These are phyloP conservation scores for Cercospora sesami DNA, from an alignment of 2,329 filamentous ascomycete genomes.

Conservation along the genomic window DNA sequence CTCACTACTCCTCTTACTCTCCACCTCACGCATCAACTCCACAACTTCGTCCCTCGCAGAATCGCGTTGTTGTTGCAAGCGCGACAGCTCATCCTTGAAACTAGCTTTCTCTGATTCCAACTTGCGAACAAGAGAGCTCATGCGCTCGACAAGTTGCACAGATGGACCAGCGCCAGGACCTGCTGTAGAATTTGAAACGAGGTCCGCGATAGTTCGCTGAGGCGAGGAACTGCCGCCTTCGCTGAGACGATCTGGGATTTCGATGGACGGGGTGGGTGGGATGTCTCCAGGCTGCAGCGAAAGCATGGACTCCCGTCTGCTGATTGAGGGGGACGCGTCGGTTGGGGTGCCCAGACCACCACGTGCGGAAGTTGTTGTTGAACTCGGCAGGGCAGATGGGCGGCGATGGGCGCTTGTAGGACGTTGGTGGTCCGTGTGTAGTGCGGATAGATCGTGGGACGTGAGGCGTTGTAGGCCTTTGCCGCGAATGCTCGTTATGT, in stretches of 20 bases:
- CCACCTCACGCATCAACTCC: slow-evolving; percentile 79
- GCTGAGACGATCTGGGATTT: slow-evolving; percentile 49
- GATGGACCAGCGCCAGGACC: slow-evolving; percentile 74
- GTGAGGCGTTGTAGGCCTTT: slow-evolving; percentile 33
- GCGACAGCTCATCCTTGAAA: slow-evolving; percentile 78
- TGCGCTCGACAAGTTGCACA: slow-evolving; percentile 91
- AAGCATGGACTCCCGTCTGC: slow-evolving; percentile 51
- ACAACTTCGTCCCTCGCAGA: slow-evolving; percentile 93
- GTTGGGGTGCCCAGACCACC: slow-evolving; percentile 21
- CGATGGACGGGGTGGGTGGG: slow-evolving; percentile 50
- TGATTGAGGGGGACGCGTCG: slow-evolving; percentile 33
- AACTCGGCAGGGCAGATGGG: slow-evolving; percentile 30
- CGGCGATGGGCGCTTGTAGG: slow-evolving; percentile 38
- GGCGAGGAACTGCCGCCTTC: slow-evolving; percentile 63
- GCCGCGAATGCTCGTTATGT: slow-evolving; percentile 23
- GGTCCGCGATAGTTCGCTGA: slow-evolving; percentile 65
- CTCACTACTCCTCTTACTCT: slow-evolving; percentile 64
- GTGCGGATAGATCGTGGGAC: slow-evolving; percentile 32
- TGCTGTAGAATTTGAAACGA: slow-evolving; percentile 64
- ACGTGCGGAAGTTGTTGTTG: slow-evolving; percentile 15
- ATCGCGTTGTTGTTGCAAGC: slow-evolving; percentile 82
- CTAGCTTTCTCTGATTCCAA: slow-evolving; percentile 90
- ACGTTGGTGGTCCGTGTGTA: slow-evolving; percentile 30
- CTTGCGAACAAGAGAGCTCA: slow-evolving; percentile 88
- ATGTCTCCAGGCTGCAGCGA: slow-evolving; percentile 36